A percentile compares a stretch with the other conserved stretches of the same genome.
phyloP scores from a whole-genome alignment of 2,329 filamentous ascomycete species.

The Pestalotiopsis sp. region DNA sequence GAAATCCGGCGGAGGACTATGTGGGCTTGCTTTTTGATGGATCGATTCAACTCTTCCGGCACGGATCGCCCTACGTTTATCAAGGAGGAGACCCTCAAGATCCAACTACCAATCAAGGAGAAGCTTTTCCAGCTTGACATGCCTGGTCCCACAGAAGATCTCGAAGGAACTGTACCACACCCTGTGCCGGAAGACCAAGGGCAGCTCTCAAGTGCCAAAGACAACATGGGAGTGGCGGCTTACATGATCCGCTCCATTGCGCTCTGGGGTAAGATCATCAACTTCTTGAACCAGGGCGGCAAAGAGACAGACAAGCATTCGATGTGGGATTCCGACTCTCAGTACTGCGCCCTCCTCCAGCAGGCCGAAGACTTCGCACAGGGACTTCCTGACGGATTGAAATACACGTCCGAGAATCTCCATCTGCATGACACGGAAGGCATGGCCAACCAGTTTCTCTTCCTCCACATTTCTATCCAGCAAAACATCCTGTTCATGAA shows the following conservation, averaged over 20 bases:
- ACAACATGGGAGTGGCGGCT: slow-evolving; percentile 93
- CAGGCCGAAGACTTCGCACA: slow-evolving; percentile 72
- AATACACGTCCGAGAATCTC: slow-evolving; percentile 80
- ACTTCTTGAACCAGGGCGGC: slow-evolving; percentile 88
- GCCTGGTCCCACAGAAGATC: slow-evolving; percentile 80
- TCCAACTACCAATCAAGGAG: slow-evolving; percentile 90
- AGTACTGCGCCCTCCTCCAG: slow-evolving; percentile 70
- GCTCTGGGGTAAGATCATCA: slow-evolving; percentile 87
- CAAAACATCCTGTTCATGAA: slow-evolving; percentile 91
- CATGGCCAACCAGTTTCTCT: slow-evolving; percentile 88
- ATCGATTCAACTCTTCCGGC: slow-evolving; percentile 94
- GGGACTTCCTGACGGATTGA: slow-evolving; percentile 70
- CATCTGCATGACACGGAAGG: slow-evolving; percentile 82
- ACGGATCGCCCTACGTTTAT: slow-evolving; percentile 91
- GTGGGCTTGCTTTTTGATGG: slow-evolving; percentile 99
- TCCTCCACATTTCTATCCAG: slow-evolving; percentile 86
- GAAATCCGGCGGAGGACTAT: slow-evolving; percentile 93
- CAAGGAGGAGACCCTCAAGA: slow-evolving; percentile 83
- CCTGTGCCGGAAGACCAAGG: slow-evolving; percentile 65
- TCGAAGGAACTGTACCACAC: slow-evolving; percentile 72
- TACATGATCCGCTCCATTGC: slow-evolving; percentile 86
- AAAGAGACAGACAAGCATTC: slow-evolving; percentile 76
- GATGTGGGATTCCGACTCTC: slow-evolving; percentile 83
- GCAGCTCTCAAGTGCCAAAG: slow-evolving; percentile 65
- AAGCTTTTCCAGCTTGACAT: slow-evolving; percentile 90